Conservation (phyloP, 176 grass and related monocot genomes). For the Pharus latifolius region DNA sequence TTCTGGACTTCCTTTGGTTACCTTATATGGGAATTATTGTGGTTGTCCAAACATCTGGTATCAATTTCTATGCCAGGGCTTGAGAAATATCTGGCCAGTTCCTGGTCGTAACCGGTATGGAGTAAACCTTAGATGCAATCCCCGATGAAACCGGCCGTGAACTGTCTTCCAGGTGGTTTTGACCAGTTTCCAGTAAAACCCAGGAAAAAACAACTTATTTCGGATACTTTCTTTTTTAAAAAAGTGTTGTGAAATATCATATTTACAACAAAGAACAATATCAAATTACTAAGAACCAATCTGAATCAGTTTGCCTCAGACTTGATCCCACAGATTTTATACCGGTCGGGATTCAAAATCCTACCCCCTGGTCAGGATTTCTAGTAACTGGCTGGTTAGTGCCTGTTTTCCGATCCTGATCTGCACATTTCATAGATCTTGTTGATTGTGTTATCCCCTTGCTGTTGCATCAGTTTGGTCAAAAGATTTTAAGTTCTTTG, state of each 20-base stretch:
- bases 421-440: neutral
- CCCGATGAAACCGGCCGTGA: neutral
- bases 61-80: neutral
- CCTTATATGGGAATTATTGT: neutral
- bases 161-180: too few species aligned
- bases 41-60: neutral
- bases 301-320: neutral
- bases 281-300: neutral
- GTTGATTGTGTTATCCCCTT: neutral
- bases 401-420: neutral
- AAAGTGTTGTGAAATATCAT: conserved; percentile 3
- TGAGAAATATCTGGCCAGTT: neutral
- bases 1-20: neutral
- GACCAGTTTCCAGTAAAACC: too few species aligned
- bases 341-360: neutral
- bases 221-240: too few species aligned
- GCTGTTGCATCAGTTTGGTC: neutral
- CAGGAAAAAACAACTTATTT: too few species aligned
- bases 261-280: neutral
- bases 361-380: too few species aligned
- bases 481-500: neutral
- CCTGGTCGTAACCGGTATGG: neutral
- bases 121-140: neutral
- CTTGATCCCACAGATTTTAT: neutral
- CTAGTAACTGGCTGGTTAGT: too few species aligned